These are phyloP conservation scores for Datura wrightii DNA, from an alignment of 257 asterid species.

Conservation along the genomic window DNA sequence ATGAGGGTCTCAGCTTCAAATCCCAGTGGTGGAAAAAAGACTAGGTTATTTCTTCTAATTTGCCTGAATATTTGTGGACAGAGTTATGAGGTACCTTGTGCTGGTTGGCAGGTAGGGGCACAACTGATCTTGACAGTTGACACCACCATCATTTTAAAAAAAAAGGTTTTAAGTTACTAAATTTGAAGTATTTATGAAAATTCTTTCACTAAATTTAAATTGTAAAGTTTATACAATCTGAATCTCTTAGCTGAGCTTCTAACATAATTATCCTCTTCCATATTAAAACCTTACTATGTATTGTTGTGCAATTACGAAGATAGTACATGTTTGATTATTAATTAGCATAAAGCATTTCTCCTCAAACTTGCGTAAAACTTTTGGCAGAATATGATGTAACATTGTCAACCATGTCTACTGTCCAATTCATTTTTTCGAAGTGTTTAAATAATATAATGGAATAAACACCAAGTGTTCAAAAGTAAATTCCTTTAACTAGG, in stretches of 20 bases:
- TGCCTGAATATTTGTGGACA: no score
- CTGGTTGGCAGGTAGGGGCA: background rate
- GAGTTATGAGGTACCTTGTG: background rate
- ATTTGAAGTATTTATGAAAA: background rate
- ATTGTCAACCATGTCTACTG: background rate
- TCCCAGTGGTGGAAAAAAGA: background rate
- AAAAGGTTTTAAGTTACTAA: background rate
- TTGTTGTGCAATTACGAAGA: background rate
- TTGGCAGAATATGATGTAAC: background rate
- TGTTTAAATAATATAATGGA: background rate
- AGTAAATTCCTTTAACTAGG: constrained; percentile 9
- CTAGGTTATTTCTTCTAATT: background rate
- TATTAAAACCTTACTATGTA: background rate
- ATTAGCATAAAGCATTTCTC: background rate
- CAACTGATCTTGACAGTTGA: background rate
- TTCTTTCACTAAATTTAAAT: background rate
- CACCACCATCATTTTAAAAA: background rate
- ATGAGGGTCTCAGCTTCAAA: background rate
- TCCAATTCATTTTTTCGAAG: background rate
- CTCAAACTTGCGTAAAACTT: background rate
- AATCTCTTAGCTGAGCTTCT: background rate
- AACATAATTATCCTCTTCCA: background rate
- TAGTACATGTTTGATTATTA: constrained; percentile 14
- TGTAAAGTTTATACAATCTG: background rate
- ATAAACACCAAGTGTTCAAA: background rate